Conservation (phyloP, 352 stramenopile species). For the Phytophthora pseudosyringae region DNA sequence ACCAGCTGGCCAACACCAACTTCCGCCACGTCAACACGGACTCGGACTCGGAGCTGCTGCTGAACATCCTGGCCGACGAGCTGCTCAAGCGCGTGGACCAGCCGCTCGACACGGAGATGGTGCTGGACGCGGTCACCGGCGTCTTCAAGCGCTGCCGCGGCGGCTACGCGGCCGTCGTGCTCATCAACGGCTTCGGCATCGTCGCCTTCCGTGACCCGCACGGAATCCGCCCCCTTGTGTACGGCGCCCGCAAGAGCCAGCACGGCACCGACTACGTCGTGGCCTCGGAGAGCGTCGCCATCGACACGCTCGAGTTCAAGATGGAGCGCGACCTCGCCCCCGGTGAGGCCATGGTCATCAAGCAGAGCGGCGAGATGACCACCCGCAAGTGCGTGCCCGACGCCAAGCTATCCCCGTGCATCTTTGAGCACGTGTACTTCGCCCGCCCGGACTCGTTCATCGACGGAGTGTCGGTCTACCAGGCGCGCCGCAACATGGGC, state of each 20-base stretch:
- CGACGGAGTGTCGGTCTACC: constrained; percentile 98
- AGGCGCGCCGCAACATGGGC: constrained; percentile 98
- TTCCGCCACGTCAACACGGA: constrained; percentile 98
- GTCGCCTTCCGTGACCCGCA: constrained; percentile 98
- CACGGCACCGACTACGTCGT: constrained; percentile 94
- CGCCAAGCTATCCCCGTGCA: constrained; percentile 93
- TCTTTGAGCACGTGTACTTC: constrained; percentile 99
- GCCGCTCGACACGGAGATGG: constrained; percentile 73
- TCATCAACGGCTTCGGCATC: constrained; percentile 98
- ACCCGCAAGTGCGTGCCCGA: constrained; percentile 83
- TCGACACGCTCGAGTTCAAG: constrained; percentile 98
- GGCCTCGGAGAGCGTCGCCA: constrained; percentile 97
- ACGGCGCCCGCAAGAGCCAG: constrained; percentile 87
- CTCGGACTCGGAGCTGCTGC: constrained; percentile 98
- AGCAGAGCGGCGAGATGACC: constrained; percentile 85
- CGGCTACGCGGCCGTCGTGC: constrained; percentile 96
- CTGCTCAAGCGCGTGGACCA: constrained; percentile 86
- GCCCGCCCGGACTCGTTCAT: constrained; percentile 99
- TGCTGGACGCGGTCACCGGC: constrained; percentile 91
- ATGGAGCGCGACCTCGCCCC: constrained; percentile 95
- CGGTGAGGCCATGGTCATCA: constrained; percentile 97
- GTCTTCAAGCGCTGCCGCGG: constrained; percentile 97
- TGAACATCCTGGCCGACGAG: constrained; percentile 99
- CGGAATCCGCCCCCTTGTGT: constrained; percentile 97
- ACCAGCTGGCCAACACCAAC: constrained; percentile 92